Conservation (phyloP, 371 early-diverging fungal species). For the Neoconidiobolus thromboides region DNA sequence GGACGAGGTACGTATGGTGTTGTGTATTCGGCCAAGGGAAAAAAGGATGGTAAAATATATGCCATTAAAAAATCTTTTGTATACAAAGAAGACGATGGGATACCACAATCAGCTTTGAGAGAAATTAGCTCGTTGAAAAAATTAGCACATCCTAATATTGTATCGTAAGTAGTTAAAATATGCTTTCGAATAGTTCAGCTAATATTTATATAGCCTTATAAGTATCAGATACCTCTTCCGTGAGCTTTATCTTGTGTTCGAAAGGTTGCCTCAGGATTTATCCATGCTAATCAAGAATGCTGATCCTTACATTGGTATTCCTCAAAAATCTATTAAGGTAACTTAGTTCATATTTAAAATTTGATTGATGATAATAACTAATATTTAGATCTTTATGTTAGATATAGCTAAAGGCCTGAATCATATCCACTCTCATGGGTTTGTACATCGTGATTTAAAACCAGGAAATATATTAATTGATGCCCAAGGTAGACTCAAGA, state of each 20-base stretch:
- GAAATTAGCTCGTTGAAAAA: neutral
- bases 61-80: neutral
- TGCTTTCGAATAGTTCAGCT: neutral
- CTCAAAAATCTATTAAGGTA: no score
- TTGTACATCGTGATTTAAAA: constrained; percentile 64
- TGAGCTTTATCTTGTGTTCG: constrained; percentile 1
- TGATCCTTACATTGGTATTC: no score
- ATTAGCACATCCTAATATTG: neutral
- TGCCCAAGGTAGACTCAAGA: constrained; percentile 64
- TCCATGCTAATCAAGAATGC: no score
- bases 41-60: no score
- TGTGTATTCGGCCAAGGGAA: no score
- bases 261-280: neutral
- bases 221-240: neutral
- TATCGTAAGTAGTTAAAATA: neutral
- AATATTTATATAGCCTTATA: neutral
- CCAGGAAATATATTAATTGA: constrained; percentile 70
- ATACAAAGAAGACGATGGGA: neutral
- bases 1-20: no score
- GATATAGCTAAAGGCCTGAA: constrained; percentile 15
- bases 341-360: no score
- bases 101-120: neutral
- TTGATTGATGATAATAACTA: no score
- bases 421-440: constrained; percentile 58
- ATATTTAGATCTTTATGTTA: no score